Base-by-base conservation (phyloP, 2,329 filamentous ascomycete species). In the Lecanicillium sp. region DNA sequence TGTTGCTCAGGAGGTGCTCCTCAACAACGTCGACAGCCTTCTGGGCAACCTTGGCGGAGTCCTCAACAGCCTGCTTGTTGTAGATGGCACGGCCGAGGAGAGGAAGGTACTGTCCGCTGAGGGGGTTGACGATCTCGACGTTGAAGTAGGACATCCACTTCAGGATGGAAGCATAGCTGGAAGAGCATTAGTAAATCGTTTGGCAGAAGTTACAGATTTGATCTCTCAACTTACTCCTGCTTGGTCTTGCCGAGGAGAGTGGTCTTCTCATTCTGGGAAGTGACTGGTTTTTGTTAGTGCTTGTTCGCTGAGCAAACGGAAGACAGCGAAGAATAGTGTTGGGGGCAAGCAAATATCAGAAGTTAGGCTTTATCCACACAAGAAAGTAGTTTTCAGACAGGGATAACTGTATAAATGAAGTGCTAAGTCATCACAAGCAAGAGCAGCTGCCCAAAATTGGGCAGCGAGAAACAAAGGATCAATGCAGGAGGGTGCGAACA, bases 191-290 rank as follows among this genome's bases (percentile, higher is more conserved):
- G 18, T 17, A 33, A 62, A 46, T 61, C 59, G 48, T 33, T 3
- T 18, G 11, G 14, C n/a, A n/a, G n/a, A n/a, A n/a, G n/a, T n/a
- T n/a, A n/a, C n/a, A n/a, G n/a, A n/a, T n/a, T n/a, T n/a, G n/a
- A n/a, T n/a, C n/a, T n/a, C n/a, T n/a, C n/a, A n/a, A 17, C 74
- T 64, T 71, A 88, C 81, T 98, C 92, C 77, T 98, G 90, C 84
- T 98, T 98, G 72, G 89, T 98, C 84, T 97, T 97, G 62, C 92
- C 92, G 57, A 98, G 81, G 52, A 98, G 88, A 54, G 88, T 94
- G 57, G 92, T 98, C 84, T 97, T 97, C 83, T 97, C 92, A 68
- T 98, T 98, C 74, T 98, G 92, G 56, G 92, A 97, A 58, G 92
- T 88, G 64, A 98, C 92, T 97, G 60, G 46, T 45, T 43, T 50